A percentile compares a stretch with the other conserved stretches of the same genome.
Evolutionary conservation across 164 flowering plant genomes (phyloP).

Genomic region (Brasenia schreberi): DNA sequence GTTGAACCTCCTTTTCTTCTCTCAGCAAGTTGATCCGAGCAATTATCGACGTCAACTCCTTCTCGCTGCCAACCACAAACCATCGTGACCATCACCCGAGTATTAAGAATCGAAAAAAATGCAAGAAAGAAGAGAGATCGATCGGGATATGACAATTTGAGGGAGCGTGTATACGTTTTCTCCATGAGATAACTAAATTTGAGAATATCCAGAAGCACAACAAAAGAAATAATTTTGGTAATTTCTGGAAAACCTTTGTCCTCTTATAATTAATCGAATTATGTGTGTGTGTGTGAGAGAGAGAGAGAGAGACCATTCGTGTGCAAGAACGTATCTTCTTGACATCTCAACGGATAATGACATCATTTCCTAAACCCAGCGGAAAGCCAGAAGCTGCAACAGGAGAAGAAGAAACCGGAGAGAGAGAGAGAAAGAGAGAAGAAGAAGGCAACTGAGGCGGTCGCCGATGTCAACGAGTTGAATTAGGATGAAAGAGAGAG

Average conservation of each 20-base stretch:
- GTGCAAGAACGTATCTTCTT: slow-evolving; percentile 77
- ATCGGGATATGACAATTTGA: too few species aligned
- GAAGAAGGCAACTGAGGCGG: too few species aligned
- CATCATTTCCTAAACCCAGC: slow-evolving; percentile 21
- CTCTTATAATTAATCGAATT: too few species aligned
- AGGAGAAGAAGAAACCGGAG: slow-evolving; percentile 14
- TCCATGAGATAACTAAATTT: too few species aligned
- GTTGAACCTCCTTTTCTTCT: slow-evolving; percentile 76
- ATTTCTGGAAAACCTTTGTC: neutral
- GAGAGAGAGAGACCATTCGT: slow-evolving; percentile 49
- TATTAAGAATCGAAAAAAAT: too few species aligned
- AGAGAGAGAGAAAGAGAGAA: neutral
- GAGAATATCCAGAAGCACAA: neutral
- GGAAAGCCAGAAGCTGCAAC: slow-evolving; percentile 9
- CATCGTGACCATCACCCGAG: slow-evolving; percentile 4
- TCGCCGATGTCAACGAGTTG: too few species aligned
- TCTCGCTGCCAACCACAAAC: slow-evolving; percentile 44
- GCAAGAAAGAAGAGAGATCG: too few species aligned
- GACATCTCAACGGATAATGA: slow-evolving; percentile 75
- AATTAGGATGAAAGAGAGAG: too few species aligned
- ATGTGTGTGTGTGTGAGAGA: neutral
- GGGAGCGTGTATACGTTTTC: too few species aligned
- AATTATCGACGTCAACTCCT: slow-evolving; percentile 65
- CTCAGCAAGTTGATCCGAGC: slow-evolving; percentile 79
- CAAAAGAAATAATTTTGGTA: neutral